Conservation (phyloP, 2,329 filamentous ascomycete genomes). For the Cercospora sp. region DNA sequence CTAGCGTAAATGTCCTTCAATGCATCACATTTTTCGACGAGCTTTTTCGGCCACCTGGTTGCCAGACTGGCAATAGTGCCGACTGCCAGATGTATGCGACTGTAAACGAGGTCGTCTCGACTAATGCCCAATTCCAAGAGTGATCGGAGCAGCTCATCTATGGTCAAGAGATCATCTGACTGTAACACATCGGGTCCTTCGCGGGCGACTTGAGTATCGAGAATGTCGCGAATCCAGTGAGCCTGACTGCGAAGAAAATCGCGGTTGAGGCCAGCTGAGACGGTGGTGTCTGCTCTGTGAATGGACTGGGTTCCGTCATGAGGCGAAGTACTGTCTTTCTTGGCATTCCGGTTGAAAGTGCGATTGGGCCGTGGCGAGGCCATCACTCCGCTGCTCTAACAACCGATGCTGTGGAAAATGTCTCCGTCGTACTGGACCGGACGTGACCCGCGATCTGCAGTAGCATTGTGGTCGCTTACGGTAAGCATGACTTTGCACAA, state of each 20-base stretch:
- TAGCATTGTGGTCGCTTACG: background rate
- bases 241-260: slow-evolving; percentile 39
- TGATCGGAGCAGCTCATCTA: slow-evolving; percentile 46
- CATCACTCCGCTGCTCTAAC: background rate
- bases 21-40: slow-evolving; percentile 49
- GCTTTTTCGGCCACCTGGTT: slow-evolving; percentile 49
- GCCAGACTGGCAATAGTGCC: slow-evolving; percentile 46
- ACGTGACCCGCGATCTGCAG: background rate
- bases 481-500: background rate
- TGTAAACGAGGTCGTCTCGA: slow-evolving; percentile 42
- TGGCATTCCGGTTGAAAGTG: background rate
- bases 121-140: slow-evolving; percentile 35
- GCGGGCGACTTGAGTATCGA: slow-evolving; percentile 48
- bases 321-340: background rate
- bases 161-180: slow-evolving; percentile 46
- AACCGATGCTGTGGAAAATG: background rate
- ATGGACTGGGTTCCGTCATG: background rate
- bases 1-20: slow-evolving; percentile 45
- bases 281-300: background rate
- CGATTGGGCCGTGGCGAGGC: background rate
- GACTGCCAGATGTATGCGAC: slow-evolving; percentile 50
- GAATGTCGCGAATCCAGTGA: slow-evolving; percentile 50
- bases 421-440: background rate
- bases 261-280: background rate
- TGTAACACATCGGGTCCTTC: slow-evolving; percentile 47